A percentile compares a stretch with the other conserved stretches of the same genome.
Conservation (phyloP, 164 flowering plant species). For the Santalum album region DNA sequence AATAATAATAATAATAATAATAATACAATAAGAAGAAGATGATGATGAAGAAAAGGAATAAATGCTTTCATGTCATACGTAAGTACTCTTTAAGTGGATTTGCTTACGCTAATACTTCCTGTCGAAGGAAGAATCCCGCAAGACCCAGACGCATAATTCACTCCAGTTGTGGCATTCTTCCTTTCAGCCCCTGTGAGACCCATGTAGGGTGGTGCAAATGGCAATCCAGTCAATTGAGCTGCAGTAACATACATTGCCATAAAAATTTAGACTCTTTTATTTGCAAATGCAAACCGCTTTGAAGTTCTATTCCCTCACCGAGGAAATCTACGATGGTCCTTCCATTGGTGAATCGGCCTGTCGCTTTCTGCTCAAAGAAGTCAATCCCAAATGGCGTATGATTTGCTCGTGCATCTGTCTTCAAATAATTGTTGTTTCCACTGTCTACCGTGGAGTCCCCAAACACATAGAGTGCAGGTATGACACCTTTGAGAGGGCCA, state of each 20-base stretch:
- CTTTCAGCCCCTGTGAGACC: background rate
- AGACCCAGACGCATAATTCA: conserved; percentile 10
- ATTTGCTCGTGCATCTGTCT: conserved; percentile 5
- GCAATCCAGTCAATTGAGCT: conserved; percentile 8
- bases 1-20: too few relatives aligned
- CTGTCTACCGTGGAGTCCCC: conserved; percentile 8
- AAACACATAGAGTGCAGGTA: conserved; percentile 7
- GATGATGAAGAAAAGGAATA: too few relatives aligned
- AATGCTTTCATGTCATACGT: too few relatives aligned
- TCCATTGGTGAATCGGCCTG: conserved; percentile 11
- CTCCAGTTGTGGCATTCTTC: background rate
- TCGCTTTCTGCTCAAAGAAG: background rate
- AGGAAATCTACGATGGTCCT: conserved; percentile 2
- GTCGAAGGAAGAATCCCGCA: conserved; percentile 8
- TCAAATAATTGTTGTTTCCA: conserved; percentile 7
- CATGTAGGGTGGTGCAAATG: conserved; percentile 5
- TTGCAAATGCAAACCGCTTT: too few relatives aligned
- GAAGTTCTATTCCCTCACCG: too few relatives aligned
- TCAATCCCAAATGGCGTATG: conserved; percentile 3
- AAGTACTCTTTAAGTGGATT: too few relatives aligned
- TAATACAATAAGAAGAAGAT: too few relatives aligned
- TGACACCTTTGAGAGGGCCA: too few relatives aligned
- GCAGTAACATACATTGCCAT: background rate
- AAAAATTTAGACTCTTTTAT: too few relatives aligned
- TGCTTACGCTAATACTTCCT: background rate